Conservation (phyloP, 176 grass and related monocot species). For the Zoysia japonica region DNA sequence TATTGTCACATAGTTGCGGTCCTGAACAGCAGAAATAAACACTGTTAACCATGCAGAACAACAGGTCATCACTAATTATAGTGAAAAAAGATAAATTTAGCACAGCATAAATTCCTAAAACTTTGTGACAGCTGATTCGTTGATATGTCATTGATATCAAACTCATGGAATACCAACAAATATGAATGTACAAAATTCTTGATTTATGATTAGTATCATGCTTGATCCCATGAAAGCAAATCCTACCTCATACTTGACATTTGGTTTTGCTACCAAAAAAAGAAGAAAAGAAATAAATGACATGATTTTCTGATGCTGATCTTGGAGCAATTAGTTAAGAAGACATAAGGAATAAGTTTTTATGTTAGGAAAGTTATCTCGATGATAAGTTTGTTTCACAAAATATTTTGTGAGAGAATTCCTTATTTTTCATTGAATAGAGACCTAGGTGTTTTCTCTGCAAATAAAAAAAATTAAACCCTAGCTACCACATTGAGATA, state of each 20-base stretch:
- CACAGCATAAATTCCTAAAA: slow-evolving; percentile 2
- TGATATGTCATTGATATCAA: not conserved
- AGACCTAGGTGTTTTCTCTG: too few species aligned
- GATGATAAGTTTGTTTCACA: too few species aligned
- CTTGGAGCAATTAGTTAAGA: too few species aligned
- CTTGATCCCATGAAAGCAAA: not conserved
- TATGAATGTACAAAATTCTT: not conserved
- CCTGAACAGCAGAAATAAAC: slow-evolving; percentile 61
- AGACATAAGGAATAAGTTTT: too few species aligned
- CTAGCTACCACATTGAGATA: not conserved
- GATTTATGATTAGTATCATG: not conserved
- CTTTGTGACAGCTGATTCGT: not conserved
- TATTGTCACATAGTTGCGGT: slow-evolving; percentile 76
- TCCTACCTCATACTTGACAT: not conserved
- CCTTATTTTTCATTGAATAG: too few species aligned
- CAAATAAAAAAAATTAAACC: not conserved
- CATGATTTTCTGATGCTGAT: not conserved
- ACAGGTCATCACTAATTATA: not conserved
- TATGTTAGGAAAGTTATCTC: too few species aligned
- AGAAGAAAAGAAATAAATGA: not conserved
- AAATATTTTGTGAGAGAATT: too few species aligned
- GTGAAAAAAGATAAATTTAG: slow-evolving; percentile 9
- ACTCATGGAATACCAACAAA: not conserved
- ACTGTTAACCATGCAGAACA: slow-evolving; percentile 40
- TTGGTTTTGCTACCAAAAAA: not conserved